Percentiles rank a stretch among this genome's conserved stretches.
phyloP scores from a whole-genome alignment of 2,329 filamentous ascomycete genomes.

The Seiridium cupressi region DNA sequence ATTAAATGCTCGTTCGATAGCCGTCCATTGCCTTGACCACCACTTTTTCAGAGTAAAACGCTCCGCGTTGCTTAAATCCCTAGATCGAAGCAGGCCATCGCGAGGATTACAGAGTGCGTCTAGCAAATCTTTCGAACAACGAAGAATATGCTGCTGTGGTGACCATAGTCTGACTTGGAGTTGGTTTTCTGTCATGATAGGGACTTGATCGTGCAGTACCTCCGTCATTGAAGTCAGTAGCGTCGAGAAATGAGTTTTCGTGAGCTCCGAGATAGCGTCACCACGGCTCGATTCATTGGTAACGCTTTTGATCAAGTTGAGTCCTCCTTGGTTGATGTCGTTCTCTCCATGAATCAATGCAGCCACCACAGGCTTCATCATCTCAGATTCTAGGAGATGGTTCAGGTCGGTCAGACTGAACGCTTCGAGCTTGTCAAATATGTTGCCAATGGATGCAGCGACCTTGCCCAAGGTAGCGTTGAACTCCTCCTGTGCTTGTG shows the following conservation, averaged over 20 bases:
- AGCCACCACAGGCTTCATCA: conserved; percentile 73
- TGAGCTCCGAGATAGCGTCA: conserved; percentile 46
- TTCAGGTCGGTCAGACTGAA: conserved; percentile 70
- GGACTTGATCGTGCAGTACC: conserved; percentile 40
- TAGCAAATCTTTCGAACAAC: conserved; percentile 56
- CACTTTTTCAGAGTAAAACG: conserved; percentile 68
- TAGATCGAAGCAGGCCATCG: conserved; percentile 54
- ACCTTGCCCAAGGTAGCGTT: conserved; percentile 66
- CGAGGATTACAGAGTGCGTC: conserved; percentile 55
- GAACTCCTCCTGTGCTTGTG: conserved; percentile 62
- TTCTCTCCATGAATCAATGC: conserved; percentile 80
- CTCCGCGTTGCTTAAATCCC: conserved; percentile 58
- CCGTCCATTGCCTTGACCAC: conserved; percentile 84
- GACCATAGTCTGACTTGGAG: conserved; percentile 49
- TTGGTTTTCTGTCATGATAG: conserved; percentile 35
- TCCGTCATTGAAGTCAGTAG: conserved; percentile 44
- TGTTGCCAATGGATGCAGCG: conserved; percentile 61
- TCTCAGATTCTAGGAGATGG: conserved; percentile 61
- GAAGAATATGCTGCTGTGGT: conserved; percentile 55
- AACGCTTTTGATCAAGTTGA: conserved; percentile 80
- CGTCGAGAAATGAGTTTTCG: conserved; percentile 41
- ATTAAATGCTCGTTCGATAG: conserved; percentile 76
- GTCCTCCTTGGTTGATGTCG: conserved; percentile 74
- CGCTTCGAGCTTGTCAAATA: conserved; percentile 77
- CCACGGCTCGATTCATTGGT: conserved; percentile 62